Base-by-base conservation (phyloP, 2,329 filamentous ascomycete species). In the Dichotomopilus funicola region DNA sequence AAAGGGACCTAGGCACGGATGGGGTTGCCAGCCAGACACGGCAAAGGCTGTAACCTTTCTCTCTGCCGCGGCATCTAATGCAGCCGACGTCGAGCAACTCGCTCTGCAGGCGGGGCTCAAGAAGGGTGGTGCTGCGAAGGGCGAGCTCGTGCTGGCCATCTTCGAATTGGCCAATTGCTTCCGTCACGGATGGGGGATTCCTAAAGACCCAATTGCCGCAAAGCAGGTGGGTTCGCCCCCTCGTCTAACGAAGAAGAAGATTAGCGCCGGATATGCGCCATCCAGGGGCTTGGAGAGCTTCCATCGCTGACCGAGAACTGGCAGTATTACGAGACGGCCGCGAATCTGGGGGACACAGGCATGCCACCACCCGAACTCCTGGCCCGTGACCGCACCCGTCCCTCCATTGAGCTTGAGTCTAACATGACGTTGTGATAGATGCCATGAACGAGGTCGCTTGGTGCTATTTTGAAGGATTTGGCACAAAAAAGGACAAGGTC, bases 401-500 rank as follows among this genome's bases (percentile, higher is more conserved):
- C 41, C 31, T n/a, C 37, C 40, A 13, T 31, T 42, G 11, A 42
- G 19, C 19, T 27, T 27, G 19, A 27, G 19, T 27, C 19, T 27
- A 27, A 27, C 19, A 27, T 27, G 19, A 27, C 3, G 19, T 3
- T 27, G 19, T 27, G 19, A 60, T 53, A 85, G 94, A 99, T 75
- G 94, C 91, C 56, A 96, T 97, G 91, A 96, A 96, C 68, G 92
- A 97, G 72, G 87, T 87, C 53, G 94, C 86, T 38, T 95, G 91
- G 90, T 99, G 94, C 75, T 97, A 94, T 78, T 72, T 95, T 34
- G 88, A 96, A 69, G 94, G 94, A n/a, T 96, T 95, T 72, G 94
- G 94, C 37, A 92, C 91, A 67, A 94, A 91, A 72, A 99, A 97
- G 72, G 91, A 99, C 77, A 97, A 96, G 88, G 92, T 96, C 79